A percentile compares a stretch with the other conserved stretches of the same genome.
Conservation (phyloP, 129 eudicot genomes). For the Dittrichia graveolens region DNA sequence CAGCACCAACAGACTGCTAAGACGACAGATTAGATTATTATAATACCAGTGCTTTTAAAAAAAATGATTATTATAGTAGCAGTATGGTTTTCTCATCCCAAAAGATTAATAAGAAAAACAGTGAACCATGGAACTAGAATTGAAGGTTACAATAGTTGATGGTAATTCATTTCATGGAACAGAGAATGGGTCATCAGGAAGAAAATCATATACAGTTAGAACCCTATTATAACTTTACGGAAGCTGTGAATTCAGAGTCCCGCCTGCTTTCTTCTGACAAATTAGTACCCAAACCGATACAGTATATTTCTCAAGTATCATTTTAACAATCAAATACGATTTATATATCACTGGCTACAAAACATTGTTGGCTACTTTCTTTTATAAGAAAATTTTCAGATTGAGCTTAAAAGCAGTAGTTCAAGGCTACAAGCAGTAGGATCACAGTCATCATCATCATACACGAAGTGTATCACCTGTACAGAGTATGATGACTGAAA, state of each 20-base stretch:
- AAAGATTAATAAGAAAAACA: neutral
- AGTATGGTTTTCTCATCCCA: conserved; percentile 7
- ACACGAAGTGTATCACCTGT: conserved; percentile 1
- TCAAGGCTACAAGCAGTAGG: neutral
- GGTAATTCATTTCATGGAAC: conserved; percentile 9
- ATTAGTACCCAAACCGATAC: neutral
- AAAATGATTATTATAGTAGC: conserved; percentile 18
- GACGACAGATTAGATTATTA: conserved; percentile 25
- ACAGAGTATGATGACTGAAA: neutral
- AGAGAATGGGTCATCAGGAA: conserved; percentile 4
- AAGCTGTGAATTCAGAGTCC: neutral
- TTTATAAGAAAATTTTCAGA: neutral
- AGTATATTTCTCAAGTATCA: neutral
- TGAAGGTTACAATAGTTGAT: neutral
- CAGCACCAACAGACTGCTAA: conserved; percentile 57
- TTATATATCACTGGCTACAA: neutral
- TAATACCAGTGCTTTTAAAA: no score
- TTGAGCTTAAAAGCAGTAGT: conserved; percentile 9
- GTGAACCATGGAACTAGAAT: neutral
- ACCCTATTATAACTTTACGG: neutral
- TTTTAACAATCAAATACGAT: neutral
- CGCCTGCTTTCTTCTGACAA: conserved; percentile 4
- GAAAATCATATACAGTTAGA: conserved; percentile 4
- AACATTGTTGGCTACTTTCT: neutral
- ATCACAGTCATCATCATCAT: neutral